Evolutionary conservation across 148 eudicot species (phyloP).

Genomic region (Chenopodium suecicum): DNA sequence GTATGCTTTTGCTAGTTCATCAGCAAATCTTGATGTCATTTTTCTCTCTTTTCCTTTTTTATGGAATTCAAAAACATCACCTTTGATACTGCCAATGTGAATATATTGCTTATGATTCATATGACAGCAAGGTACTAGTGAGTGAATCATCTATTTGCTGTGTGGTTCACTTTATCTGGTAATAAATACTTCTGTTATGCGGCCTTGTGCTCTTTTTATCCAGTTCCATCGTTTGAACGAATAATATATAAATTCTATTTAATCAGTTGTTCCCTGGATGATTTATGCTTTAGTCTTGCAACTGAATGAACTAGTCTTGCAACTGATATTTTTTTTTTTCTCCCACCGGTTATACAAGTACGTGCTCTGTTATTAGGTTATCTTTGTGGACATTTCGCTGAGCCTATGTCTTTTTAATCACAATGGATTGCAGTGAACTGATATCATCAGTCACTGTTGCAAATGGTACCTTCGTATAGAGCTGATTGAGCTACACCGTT

Average conservation of each 20-base stretch:
- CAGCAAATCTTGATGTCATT: neutral
- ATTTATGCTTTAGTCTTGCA: too few relatives aligned
- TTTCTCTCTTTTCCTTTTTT: neutral
- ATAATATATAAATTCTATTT: neutral
- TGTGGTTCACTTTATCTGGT: neutral
- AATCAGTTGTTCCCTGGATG: neutral
- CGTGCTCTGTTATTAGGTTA: too few relatives aligned
- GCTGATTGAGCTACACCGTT: too few relatives aligned
- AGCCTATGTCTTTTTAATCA: too few relatives aligned
- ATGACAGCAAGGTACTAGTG: neutral
- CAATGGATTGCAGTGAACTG: too few relatives aligned
- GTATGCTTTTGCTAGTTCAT: neutral
- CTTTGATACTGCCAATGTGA: constrained; percentile 6
- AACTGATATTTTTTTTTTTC: too few relatives aligned
- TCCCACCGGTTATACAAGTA: too few relatives aligned
- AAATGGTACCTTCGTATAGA: too few relatives aligned
- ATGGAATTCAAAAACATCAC: neutral
- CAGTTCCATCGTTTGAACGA: neutral
- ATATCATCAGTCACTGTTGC: too few relatives aligned
- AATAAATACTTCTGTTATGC: neutral
- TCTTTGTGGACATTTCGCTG: too few relatives aligned
- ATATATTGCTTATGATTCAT: neutral
- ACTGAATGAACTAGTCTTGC: too few relatives aligned
- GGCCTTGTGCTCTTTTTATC: neutral
- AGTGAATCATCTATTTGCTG: neutral